Evolutionary conservation across 768 basidiomycete genomes (phyloP).

Genomic region (Naganishia onofrii): DNA sequence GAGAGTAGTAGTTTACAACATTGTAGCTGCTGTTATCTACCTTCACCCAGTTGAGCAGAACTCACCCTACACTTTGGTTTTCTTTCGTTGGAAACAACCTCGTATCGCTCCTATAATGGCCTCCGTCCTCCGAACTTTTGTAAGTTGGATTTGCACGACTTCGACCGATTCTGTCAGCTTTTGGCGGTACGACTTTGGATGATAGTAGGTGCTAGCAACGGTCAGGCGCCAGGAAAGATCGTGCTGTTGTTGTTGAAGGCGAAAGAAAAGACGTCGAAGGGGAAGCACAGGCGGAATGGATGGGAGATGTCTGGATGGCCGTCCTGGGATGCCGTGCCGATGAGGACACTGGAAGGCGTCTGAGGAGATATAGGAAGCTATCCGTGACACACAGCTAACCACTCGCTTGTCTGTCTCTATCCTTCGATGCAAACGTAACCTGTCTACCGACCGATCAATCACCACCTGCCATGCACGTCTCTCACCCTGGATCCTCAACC

Average conservation of each 20-base stretch:
- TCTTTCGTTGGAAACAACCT: background rate
- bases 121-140: slow-evolving; percentile 24
- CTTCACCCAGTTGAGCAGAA: no score
- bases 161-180: background rate
- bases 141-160: background rate
- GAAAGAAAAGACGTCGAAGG: background rate
- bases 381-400: background rate
- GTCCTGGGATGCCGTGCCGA: background rate
- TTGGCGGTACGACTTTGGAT: background rate
- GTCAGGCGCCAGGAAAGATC: background rate
- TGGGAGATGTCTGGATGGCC: background rate
- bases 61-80: background rate
- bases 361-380: no score
- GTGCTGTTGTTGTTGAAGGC: background rate
- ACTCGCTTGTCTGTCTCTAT: background rate
- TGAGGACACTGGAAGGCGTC: no score
- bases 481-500: no score
- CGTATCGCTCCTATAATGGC: slow-evolving; percentile 17
- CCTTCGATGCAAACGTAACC: background rate
- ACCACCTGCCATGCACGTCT: background rate
- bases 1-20: background rate
- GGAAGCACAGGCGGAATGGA: background rate
- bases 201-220: background rate
- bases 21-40: no score
- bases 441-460: background rate